phyloP scores from a whole-genome alignment of 805 yeast species.

The Spathaspora hagerdaliae region DNA sequence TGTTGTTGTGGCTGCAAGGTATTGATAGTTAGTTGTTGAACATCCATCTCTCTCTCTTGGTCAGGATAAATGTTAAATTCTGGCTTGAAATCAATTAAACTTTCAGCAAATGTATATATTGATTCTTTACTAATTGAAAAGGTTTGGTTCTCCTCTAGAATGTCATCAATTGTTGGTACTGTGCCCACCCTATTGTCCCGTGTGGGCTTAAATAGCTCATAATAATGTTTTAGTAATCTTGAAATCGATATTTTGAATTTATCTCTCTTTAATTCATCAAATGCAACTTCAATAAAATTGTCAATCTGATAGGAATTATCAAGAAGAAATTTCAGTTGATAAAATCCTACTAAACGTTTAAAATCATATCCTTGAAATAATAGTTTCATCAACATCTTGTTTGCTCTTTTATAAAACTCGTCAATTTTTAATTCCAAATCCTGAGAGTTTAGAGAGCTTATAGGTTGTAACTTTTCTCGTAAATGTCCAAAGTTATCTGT shows the following conservation, averaged over 20 bases:
- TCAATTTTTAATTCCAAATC: conserved; percentile 54
- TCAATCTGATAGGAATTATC: conserved; percentile 49
- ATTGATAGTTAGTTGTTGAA: conserved; percentile 23
- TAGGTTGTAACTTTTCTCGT: conserved; percentile 22
- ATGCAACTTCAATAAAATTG: conserved; percentile 47
- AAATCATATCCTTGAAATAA: conserved; percentile 61
- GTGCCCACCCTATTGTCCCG: conserved; percentile 3
- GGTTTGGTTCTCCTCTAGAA: conserved; percentile 15
- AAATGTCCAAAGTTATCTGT: conserved; percentile 31
- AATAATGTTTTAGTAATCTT: conserved; percentile 20
- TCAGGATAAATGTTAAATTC: not conserved
- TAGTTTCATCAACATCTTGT: conserved; percentile 52
- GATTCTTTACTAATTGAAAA: conserved; percentile 42
- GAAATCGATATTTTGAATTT: conserved; percentile 26
- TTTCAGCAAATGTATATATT: conserved; percentile 42
- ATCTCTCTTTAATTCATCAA: conserved; percentile 49
- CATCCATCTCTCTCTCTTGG: not conserved
- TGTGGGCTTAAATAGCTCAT: conserved; percentile 10
- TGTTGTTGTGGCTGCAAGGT: not conserved
- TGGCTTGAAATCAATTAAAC: conserved; percentile 39
- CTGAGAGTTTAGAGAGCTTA: conserved; percentile 29
- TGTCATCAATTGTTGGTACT: conserved; percentile 5
- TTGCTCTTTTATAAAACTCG: conserved; percentile 65
- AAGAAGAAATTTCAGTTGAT: conserved; percentile 58
- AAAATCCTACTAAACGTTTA: conserved; percentile 37